Evolutionary conservation across 345 rosid species (phyloP).

Genomic region (Clarkia xantiana): DNA sequence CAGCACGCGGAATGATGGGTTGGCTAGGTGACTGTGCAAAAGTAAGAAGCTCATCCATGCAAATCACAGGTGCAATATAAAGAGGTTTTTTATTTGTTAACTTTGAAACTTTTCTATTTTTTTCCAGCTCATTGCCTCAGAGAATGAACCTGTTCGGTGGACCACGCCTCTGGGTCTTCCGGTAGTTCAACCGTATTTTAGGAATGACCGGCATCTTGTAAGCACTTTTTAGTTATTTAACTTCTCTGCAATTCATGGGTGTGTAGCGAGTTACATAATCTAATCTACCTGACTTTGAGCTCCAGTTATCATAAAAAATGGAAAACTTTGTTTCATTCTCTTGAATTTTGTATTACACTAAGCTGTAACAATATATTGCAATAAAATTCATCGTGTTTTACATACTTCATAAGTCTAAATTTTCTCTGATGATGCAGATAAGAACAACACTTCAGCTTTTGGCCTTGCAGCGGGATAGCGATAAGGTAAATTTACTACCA

Average conservation of each 20-base stretch:
- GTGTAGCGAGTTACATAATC: no score
- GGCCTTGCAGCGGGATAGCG: constrained; percentile 78
- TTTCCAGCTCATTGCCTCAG: constrained; percentile 63
- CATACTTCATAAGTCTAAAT: neutral
- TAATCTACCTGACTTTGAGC: no score
- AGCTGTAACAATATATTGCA: neutral
- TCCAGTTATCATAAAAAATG: no score
- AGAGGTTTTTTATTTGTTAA: neutral
- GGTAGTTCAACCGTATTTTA: constrained; percentile 86
- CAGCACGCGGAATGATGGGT: constrained; percentile 85
- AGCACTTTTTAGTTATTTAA: constrained; percentile 12
- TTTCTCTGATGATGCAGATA: constrained; percentile 40
- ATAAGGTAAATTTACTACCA: constrained; percentile 32
- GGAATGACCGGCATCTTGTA: constrained; percentile 65
- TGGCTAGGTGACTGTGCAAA: constrained; percentile 98
- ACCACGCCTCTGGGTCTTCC: constrained; percentile 95
- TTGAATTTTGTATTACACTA: neutral
- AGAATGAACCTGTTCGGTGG: constrained; percentile 81
- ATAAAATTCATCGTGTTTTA: neutral
- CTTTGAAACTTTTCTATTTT: neutral
- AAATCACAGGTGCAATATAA: neutral
- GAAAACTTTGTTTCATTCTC: neutral
- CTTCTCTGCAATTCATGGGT: no score
- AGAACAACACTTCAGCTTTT: constrained; percentile 84
- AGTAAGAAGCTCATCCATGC: constrained; percentile 20